Base-by-base conservation (phyloP, 2,329 filamentous ascomycete genomes). In the Xylaria multiplex region DNA sequence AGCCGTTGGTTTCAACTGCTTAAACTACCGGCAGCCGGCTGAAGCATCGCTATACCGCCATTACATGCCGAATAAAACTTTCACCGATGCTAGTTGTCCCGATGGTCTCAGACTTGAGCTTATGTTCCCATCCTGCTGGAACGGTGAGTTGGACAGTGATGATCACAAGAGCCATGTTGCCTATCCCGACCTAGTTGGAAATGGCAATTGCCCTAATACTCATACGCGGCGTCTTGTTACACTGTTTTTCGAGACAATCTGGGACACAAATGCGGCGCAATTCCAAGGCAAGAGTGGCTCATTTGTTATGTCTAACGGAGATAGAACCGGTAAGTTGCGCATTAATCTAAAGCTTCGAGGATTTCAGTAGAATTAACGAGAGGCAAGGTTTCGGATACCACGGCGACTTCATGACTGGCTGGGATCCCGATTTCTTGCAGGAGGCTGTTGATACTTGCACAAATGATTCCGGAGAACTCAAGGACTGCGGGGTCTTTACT, bases 1-100 rank as follows among this genome's bases (percentile, higher is more conserved):
- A 68, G 93, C 94, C 9, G 73, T 97, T 32, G 95, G 96, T 3
- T 97, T 97, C 86, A 98, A 98, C 84, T 98, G 96, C 80, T 81
- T 99, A 67, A 90, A 98, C 86, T 97, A 97, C 77, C 74, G 73
- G 37, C 82, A 79, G 27, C 73, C 79, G 0, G 82, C 91, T 2
- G 93, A 97, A 78, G 85, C 86, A 1, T 91, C 93, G 14, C 85
- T 97, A 42, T 91, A 88, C 78, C 93, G 94, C 70, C 94, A 97
- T 79, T 89, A 87, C 76, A 74, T 97, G 72, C 94, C 95, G 0
- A 86, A 90, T 73, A 96, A 97, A 84, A 79, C 80, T 0, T 96
- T 88, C 76, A 84, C 97, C 42, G 93, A 97, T 75, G 85, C 84
- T 61, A 89, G 95, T 80, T 98, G 95, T 81, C 80, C 81, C n/a